Evolutionary conservation across 768 basidiomycete genomes (phyloP).

Genomic region (Trametopsis cervina): DNA sequence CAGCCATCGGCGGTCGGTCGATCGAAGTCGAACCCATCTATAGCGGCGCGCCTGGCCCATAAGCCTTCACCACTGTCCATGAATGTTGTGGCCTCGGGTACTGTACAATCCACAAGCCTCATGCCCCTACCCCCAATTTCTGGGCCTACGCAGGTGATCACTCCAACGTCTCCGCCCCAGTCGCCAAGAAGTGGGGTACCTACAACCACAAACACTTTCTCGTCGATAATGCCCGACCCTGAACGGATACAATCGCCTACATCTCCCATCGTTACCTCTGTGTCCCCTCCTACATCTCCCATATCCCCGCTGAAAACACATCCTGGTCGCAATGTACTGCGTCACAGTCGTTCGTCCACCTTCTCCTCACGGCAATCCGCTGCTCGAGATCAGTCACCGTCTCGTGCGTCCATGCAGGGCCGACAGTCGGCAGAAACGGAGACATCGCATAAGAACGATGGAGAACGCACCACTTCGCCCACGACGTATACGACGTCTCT

Average conservation of each 20-base stretch:
- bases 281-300: neutral
- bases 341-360: conserved; percentile 10
- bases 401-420: conserved; percentile 8
- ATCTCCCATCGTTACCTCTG: no score
- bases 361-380: conserved; percentile 2
- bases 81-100: no score
- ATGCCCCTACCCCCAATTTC: no score
- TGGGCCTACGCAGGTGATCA: no score
- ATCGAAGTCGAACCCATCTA: neutral
- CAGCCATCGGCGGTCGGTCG: conserved; percentile 12
- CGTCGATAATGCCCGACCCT: no score
- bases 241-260: no score
- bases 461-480: conserved; percentile 33
- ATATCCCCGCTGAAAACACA: conserved; percentile 4
- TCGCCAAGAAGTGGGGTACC: no score
- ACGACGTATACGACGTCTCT: conserved; percentile 35
- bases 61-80: conserved; percentile 36
- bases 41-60: conserved; percentile 14
- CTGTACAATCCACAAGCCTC: no score
- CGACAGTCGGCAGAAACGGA: conserved; percentile 15
- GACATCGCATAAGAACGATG: conserved; percentile 30
- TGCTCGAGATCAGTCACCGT: conserved; percentile 6
- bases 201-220: no score
- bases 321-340: conserved; percentile 4
- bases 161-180: no score